A percentile compares a stretch with the other conserved stretches of the same genome.
phyloP scores from a whole-genome alignment of 805 yeast genomes.

The Wickerhamomyces ciferrii region DNA sequence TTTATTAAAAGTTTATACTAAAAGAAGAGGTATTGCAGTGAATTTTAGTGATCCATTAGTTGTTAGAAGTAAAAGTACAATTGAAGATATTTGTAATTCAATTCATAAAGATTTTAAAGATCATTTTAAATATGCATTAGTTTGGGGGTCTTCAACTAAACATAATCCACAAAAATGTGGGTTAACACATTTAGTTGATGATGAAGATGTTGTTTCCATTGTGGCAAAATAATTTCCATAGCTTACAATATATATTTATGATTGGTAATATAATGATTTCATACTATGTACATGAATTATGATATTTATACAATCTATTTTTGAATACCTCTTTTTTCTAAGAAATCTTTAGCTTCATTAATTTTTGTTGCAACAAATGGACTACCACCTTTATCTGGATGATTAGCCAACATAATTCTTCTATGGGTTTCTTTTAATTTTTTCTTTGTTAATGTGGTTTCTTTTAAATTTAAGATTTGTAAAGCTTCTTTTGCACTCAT shows the following conservation, averaged over 20 bases:
- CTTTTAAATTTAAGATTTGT: slow-evolving; percentile 73
- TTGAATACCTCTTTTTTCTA: slow-evolving; percentile 45
- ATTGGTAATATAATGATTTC: too few relatives aligned
- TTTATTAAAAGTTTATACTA: slow-evolving; percentile 78
- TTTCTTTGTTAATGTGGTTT: slow-evolving; percentile 54
- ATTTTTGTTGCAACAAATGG: slow-evolving; percentile 86
- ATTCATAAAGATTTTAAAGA: slow-evolving; percentile 90
- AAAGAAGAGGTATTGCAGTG: slow-evolving; percentile 78
- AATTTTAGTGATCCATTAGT: slow-evolving; percentile 88
- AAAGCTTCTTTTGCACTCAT: slow-evolving; percentile 88
- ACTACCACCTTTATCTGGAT: slow-evolving; percentile 94
- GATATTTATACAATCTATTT: slow-evolving; percentile 6
- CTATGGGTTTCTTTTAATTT: slow-evolving; percentile 77
- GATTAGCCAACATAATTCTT: slow-evolving; percentile 80
- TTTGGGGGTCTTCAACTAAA: slow-evolving; percentile 95
- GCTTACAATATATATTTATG: neutral
- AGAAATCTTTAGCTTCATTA: slow-evolving; percentile 84
- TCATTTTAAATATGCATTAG: slow-evolving; percentile 89
- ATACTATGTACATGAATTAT: neutral
- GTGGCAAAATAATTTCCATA: slow-evolving; percentile 58
- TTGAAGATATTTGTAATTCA: slow-evolving; percentile 85
- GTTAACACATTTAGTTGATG: slow-evolving; percentile 71
- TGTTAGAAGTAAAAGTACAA: slow-evolving; percentile 71
- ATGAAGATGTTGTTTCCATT: slow-evolving; percentile 91
- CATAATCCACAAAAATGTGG: slow-evolving; percentile 98